phyloP scores from a whole-genome alignment of 2,329 filamentous ascomycete genomes.

The Fusarium transvaalense region DNA sequence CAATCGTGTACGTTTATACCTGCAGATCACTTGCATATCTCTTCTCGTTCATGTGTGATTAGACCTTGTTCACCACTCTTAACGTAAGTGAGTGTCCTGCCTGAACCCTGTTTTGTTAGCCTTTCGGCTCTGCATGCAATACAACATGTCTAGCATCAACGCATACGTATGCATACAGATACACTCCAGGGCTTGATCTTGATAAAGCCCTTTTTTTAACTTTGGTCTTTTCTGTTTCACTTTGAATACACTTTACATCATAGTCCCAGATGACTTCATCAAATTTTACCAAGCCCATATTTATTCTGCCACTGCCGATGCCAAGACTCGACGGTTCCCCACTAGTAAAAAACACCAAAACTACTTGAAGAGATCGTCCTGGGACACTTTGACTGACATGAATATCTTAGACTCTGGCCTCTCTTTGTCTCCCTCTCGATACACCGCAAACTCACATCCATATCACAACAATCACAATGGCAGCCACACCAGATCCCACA shows the following conservation, averaged over 20 bases:
- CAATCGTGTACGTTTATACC: neutral
- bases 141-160: neutral
- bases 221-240: neutral
- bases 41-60: neutral
- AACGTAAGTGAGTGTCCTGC: neutral
- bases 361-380: neutral
- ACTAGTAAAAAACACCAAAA: neutral
- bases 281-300: neutral
- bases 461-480: neutral
- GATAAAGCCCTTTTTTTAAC: neutral
- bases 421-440: neutral
- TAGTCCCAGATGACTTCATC: neutral
- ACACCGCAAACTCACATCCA: neutral
- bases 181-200: neutral
- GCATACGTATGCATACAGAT: neutral
- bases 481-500: neutral
- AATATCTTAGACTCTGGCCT: neutral
- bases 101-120: constrained; percentile 1
- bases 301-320: neutral
- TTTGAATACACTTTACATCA: neutral
- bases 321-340: neutral
- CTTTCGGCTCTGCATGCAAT: constrained; percentile 1
- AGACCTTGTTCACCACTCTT: neutral
- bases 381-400: neutral
- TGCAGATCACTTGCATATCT: neutral